Evolutionary conservation across 179 eudicot species (phyloP).

Genomic region (Patellifolia procumbens): DNA sequence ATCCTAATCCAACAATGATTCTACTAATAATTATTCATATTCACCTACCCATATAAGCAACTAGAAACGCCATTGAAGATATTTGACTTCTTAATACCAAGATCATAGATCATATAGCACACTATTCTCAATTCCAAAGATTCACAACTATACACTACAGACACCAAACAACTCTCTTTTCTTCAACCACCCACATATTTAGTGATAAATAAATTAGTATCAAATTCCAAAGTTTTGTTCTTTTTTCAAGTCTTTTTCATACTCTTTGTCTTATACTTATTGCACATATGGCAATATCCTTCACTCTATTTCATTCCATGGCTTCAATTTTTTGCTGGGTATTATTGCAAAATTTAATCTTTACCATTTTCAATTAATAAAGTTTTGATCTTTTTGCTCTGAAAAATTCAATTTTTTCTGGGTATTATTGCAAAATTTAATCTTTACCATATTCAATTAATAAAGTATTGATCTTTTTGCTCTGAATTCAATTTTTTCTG

Average conservation of each 20-base stretch:
- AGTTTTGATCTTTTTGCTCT: no score
- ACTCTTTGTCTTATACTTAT: neutral
- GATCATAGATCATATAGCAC: neutral
- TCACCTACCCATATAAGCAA: neutral
- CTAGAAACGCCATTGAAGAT: neutral
- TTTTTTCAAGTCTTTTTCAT: neutral
- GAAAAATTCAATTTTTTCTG: no score
- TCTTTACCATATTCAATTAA: no score
- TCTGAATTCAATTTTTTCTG: no score
- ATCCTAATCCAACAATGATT: no score
- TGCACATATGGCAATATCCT: neutral
- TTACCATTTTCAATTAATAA: no score
- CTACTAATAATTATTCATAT: neutral
- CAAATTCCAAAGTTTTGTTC: neutral
- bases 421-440: no score
- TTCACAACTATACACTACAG: neutral
- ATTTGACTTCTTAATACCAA: neutral
- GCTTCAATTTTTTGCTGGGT: neutral
- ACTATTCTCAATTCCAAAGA: neutral
- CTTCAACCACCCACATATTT: neutral
- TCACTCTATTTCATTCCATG: neutral
- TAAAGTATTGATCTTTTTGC: no score
- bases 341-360: no score
- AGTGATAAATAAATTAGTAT: neutral
- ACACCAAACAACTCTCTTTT: neutral